Conservation (phyloP, 2,329 filamentous ascomycete genomes). For the Rutstroemia sp. region DNA sequence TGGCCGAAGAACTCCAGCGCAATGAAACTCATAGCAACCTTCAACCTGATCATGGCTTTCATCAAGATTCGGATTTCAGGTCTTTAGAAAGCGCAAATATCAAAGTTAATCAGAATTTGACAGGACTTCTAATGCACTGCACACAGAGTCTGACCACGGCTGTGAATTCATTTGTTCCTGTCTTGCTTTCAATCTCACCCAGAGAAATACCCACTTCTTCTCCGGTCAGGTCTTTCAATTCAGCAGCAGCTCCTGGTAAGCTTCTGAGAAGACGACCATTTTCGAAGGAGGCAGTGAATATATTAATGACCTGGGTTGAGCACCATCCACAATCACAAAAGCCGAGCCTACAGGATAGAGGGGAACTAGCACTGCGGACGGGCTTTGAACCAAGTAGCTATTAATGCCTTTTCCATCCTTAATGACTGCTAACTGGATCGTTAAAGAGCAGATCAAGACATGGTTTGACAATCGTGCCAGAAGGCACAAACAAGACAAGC, state of each 20-base stretch:
- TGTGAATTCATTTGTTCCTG: not conserved
- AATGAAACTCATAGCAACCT: too few species aligned
- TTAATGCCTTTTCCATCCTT: not conserved
- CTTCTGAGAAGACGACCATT: not conserved
- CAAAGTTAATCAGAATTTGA: not conserved
- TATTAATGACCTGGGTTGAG: not conserved
- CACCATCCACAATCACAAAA: not conserved
- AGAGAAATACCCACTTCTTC: not conserved
- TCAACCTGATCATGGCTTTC: too few species aligned
- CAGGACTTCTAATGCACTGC: not conserved
- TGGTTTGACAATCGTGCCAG: not conserved
- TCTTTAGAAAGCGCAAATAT: not conserved
- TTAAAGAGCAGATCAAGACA: not conserved
- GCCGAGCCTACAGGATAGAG: not conserved
- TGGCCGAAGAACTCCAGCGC: not conserved
- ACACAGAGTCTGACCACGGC: not conserved
- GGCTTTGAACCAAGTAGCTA: not conserved
- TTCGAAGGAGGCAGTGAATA: not conserved
- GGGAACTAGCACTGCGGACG: not conserved
- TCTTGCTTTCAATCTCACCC: not conserved
- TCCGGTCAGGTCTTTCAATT: not conserved
- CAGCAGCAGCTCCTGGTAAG: not conserved
- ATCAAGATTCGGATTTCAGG: too few species aligned
- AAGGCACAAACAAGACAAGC: too few species aligned
- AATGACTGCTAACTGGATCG: not conserved